Evolutionary conservation across 257 asterid genomes (phyloP).

Genomic region (Solanum stenotomum): DNA sequence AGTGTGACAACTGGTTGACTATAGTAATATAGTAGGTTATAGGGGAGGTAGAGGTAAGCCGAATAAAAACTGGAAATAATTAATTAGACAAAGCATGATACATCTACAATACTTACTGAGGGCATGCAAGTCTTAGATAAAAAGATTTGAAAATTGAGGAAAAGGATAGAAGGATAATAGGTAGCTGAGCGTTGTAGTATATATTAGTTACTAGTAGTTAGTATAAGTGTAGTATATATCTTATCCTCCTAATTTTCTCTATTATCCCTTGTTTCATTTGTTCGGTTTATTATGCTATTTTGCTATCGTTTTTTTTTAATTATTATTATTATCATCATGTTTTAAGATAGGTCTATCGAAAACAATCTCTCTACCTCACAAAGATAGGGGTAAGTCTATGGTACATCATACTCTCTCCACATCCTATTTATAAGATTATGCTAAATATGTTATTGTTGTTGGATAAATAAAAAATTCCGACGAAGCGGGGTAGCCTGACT

Average conservation of each 20-base stretch:
- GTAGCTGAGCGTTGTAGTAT: background rate
- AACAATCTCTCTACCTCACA: background rate
- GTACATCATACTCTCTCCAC: too few relatives aligned
- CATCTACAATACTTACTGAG: background rate
- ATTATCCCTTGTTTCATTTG: background rate
- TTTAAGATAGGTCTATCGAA: background rate
- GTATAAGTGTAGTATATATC: background rate
- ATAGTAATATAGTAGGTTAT: background rate
- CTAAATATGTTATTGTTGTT: too few relatives aligned
- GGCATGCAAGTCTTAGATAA: background rate
- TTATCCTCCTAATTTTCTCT: background rate
- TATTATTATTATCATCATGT: background rate
- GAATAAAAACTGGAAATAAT: background rate
- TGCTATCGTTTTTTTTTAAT: background rate
- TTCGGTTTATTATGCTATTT: background rate
- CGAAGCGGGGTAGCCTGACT: background rate
- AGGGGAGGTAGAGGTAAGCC: background rate
- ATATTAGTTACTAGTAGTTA: background rate
- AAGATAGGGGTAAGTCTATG: background rate
- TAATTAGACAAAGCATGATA: background rate
- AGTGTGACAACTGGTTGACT: background rate
- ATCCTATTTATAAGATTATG: too few relatives aligned
- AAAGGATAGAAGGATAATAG: background rate
- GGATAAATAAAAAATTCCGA: too few relatives aligned
- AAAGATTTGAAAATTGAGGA: background rate